Conservation (phyloP, 805 yeast species). For the Saturnispora mendoncae region DNA sequence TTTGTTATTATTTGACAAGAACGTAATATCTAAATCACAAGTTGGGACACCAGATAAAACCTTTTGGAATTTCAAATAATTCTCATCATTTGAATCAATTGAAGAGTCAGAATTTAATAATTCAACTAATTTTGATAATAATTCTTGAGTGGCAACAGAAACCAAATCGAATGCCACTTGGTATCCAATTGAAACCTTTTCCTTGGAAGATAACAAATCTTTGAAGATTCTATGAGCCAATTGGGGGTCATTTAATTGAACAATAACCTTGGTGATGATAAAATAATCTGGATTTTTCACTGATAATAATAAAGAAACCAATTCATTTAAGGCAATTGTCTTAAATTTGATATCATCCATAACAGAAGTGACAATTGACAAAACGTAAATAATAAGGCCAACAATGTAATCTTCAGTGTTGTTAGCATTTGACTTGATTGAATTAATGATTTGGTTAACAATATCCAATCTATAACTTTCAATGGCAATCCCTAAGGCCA, state of each 20-base stretch:
- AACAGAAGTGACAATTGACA: constrained; percentile 56
- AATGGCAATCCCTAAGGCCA: constrained; percentile 84
- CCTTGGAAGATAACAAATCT: constrained; percentile 37
- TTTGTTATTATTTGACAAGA: constrained; percentile 76
- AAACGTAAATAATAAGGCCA: constrained; percentile 59
- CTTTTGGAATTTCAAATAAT: constrained; percentile 35
- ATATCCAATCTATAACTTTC: constrained; percentile 84
- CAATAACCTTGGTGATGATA: constrained; percentile 75
- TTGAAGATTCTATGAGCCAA: constrained; percentile 65
- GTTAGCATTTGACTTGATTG: constrained; percentile 18
- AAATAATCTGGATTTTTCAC: constrained; percentile 70
- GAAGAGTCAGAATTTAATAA: constrained; percentile 27
- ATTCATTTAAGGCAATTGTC: constrained; percentile 48
- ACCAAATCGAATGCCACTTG: constrained; percentile 96
- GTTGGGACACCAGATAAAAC: constrained; percentile 89
- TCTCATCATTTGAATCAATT: constrained; percentile 22
- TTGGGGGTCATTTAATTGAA: constrained; percentile 70
- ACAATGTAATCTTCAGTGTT: constrained; percentile 47
- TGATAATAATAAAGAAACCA: constrained; percentile 52
- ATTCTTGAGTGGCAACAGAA: constrained; percentile 82
- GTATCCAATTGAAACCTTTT: constrained; percentile 55
- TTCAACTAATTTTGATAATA: constrained; percentile 50
- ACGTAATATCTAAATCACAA: constrained; percentile 85
- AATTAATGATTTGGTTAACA: constrained; percentile 48
- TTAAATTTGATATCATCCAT: constrained; percentile 61